phyloP scores from a whole-genome alignment of 495 filamentous ascomycete species.

The Hypoxylon intermedium region DNA sequence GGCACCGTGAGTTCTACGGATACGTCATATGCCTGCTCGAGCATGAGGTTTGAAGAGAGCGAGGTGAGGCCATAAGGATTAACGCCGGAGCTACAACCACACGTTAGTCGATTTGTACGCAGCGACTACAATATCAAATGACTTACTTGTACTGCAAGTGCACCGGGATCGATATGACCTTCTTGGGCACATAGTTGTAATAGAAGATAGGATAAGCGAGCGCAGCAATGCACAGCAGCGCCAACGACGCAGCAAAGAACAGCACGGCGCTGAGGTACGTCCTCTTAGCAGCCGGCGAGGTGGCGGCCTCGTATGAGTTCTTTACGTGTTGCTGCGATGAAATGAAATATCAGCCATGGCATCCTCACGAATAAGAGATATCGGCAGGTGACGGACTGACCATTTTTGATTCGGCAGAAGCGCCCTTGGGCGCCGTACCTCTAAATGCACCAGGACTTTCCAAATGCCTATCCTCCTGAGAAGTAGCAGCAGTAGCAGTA shows the following conservation, averaged over 20 bases:
- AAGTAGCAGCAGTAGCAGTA: slow-evolving; percentile 3
- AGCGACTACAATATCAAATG: not conserved
- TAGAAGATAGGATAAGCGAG: slow-evolving; percentile 81
- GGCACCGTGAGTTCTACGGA: slow-evolving; percentile 65
- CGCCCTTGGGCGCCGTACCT: slow-evolving; percentile 21
- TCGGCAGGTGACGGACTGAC: slow-evolving; percentile 5
- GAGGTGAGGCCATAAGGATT: slow-evolving; percentile 62
- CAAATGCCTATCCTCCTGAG: not conserved
- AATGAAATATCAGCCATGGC: not conserved
- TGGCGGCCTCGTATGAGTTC: slow-evolving; percentile 58
- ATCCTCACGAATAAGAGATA: too few relatives aligned
- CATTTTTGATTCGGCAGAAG: slow-evolving; percentile 22
- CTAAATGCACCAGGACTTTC: not conserved
- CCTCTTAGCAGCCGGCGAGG: slow-evolving; percentile 71
- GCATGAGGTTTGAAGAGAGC: slow-evolving; percentile 54
- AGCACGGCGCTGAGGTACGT: slow-evolving; percentile 76
- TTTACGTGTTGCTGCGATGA: slow-evolving; percentile 34
- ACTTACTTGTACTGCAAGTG: slow-evolving; percentile 83
- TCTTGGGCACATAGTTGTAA: slow-evolving; percentile 78
- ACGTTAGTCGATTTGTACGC: not conserved
- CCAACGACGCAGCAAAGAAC: slow-evolving; percentile 61
- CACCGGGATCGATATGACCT: slow-evolving; percentile 66
- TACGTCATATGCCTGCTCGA: slow-evolving; percentile 69
- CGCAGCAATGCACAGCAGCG: slow-evolving; percentile 68
- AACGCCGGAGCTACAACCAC: slow-evolving; percentile 44